Evolutionary conservation across 768 basidiomycete genomes (phyloP).

Genomic region (Lentinula aciculospora): DNA sequence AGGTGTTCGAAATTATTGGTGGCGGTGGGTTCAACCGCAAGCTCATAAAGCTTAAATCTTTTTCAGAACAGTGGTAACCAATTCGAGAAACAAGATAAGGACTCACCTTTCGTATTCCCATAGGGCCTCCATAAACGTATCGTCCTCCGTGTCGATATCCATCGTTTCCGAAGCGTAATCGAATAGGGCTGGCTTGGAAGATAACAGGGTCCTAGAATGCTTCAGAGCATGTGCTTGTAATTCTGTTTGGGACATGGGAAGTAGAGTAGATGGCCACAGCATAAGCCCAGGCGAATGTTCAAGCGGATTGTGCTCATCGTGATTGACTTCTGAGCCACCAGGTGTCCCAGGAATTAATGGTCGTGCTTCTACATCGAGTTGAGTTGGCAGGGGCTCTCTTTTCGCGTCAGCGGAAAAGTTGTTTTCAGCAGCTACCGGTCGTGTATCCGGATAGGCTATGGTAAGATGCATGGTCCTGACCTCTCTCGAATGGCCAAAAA

Average conservation of each 20-base stretch:
- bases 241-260: constrained; percentile 33
- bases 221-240: constrained; percentile 46
- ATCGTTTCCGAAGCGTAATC: constrained; percentile 30
- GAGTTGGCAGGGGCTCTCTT: not conserved
- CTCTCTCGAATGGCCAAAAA: constrained; percentile 29
- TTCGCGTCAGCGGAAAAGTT: not conserved
- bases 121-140: constrained; percentile 22
- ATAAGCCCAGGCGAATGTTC: constrained; percentile 43
- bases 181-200: constrained; percentile 34
- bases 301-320: constrained; percentile 10
- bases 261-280: constrained; percentile 36
- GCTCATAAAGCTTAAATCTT: constrained; percentile 15
- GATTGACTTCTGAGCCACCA: no score
- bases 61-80: not conserved
- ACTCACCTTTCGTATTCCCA: constrained; percentile 35
- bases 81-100: not conserved
- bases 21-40: constrained; percentile 18
- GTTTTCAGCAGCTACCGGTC: not conserved
- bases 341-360: no score
- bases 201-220: constrained; percentile 38
- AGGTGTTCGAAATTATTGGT: not conserved
- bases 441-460: constrained; percentile 29
- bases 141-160: constrained; percentile 18
- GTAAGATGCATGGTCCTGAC: constrained; percentile 30
- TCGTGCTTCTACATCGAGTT: not conserved